A percentile compares a stretch with the other conserved stretches of the same genome.
Evolutionary conservation across 164 flowering plant species (phyloP).

Genomic region (Berberis vulgaris): DNA sequence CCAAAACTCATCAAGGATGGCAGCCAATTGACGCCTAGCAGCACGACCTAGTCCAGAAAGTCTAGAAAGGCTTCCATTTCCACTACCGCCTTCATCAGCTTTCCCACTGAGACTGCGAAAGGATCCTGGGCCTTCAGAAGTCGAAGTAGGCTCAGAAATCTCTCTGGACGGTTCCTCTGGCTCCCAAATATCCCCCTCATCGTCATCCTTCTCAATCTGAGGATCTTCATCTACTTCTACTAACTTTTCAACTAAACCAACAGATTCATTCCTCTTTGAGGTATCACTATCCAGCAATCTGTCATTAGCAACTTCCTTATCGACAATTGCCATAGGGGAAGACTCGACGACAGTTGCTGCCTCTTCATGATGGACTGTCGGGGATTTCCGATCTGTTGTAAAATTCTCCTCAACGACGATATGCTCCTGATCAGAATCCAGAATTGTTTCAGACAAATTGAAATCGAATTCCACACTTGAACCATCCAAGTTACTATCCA

Average conservation of each 20-base stretch:
- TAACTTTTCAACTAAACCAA: conserved; percentile 29
- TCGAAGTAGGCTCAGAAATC: conserved; percentile 24
- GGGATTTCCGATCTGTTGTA: conserved; percentile 12
- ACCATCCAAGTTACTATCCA: conserved; percentile 24
- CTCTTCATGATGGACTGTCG: conserved; percentile 19
- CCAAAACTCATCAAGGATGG: conserved; percentile 91
- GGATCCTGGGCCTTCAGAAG: conserved; percentile 74
- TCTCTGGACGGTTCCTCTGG: conserved; percentile 41
- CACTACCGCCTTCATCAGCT: conserved; percentile 68
- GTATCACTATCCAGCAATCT: conserved; percentile 16
- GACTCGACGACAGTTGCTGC: conserved; percentile 15
- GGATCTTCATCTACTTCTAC: conserved; percentile 29
- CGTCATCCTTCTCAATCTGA: conserved; percentile 40
- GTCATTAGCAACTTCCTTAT: conserved; percentile 22
- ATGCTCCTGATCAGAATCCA: conserved; percentile 40
- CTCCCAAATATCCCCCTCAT: conserved; percentile 55
- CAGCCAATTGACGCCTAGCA: conserved; percentile 76
- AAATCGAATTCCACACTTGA: conserved; percentile 22
- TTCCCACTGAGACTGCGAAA: conserved; percentile 70
- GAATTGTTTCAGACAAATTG: conserved; percentile 43
- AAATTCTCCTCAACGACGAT: conserved; percentile 24
- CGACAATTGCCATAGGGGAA: conserved; percentile 14
- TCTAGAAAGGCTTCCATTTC: conserved; percentile 86
- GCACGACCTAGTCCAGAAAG: conserved; percentile 93
- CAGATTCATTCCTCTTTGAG: conserved; percentile 21